phyloP scores from a whole-genome alignment of 768 basidiomycete species.

The Macrocybe gigantea region DNA sequence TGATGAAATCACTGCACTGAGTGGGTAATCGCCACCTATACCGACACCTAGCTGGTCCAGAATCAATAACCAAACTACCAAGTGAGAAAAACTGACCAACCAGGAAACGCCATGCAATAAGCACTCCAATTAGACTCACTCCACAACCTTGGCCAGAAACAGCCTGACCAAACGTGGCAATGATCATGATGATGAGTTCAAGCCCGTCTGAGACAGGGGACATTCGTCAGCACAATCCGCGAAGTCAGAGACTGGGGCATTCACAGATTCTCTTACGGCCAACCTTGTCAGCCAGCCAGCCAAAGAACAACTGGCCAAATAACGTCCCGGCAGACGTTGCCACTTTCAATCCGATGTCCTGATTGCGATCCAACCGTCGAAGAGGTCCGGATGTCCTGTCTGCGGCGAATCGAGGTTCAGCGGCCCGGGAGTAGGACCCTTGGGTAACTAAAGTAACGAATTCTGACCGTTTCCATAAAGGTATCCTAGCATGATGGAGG shows the following conservation, averaged over 20 bases:
- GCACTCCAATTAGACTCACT: constrained; percentile 65
- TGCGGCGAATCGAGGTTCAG: not conserved
- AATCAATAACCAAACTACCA: no score
- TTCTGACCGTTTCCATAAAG: constrained; percentile 51
- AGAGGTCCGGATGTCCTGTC: constrained; percentile 2
- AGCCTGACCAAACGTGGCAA: constrained; percentile 76
- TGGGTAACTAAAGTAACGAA: no score
- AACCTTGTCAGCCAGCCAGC: constrained; percentile 74
- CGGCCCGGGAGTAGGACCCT: not conserved
- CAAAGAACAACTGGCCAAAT: constrained; percentile 71
- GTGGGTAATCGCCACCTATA: constrained; percentile 86
- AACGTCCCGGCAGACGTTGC: constrained; percentile 75
- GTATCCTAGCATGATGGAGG: constrained; percentile 75
- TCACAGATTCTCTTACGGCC: constrained; percentile 79
- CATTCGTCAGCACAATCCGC: not conserved
- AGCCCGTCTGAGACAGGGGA: constrained; percentile 44
- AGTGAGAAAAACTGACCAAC: no score
- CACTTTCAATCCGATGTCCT: constrained; percentile 74
- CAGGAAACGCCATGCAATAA: constrained; percentile 67
- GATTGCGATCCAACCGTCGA: constrained; percentile 44
- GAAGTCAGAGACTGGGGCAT: constrained; percentile 14
- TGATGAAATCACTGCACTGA: constrained; percentile 81
- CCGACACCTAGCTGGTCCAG: constrained; percentile 69
- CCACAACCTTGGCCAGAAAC: constrained; percentile 63
- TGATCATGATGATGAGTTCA: constrained; percentile 77